A percentile compares a stretch with the other conserved stretches of the same genome.
Evolutionary conservation across 768 basidiomycete genomes (phyloP).

Genomic region (Cystofilobasidium ferigula): DNA sequence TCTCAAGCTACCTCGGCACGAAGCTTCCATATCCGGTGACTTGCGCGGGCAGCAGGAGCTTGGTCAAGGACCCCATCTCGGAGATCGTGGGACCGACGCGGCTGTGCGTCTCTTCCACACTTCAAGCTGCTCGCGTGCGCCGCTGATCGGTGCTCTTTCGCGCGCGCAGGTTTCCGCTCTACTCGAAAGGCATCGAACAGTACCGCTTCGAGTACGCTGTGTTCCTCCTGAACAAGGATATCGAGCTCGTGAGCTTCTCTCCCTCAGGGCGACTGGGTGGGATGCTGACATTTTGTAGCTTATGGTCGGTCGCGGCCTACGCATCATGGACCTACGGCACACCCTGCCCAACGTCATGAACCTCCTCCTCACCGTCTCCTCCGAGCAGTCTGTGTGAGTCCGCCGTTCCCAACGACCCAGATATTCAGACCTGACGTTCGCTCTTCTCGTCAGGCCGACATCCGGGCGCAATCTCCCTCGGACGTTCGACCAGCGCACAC

Average conservation of each 20-base stretch:
- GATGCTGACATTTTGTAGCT: conserved; percentile 45
- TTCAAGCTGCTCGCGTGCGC: neutral
- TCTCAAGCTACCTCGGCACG: conserved; percentile 61
- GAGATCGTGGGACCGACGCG: conserved; percentile 81
- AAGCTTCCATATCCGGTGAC: conserved; percentile 74
- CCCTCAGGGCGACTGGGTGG: neutral
- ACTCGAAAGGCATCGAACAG: conserved; percentile 84
- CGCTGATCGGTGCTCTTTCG: neutral
- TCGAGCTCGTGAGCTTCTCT: conserved; percentile 62
- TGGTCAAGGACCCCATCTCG: conserved; percentile 84
- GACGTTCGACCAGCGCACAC: no score
- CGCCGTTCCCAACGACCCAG: neutral
- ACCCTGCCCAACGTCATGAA: conserved; percentile 96
- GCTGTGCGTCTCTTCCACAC: conserved; percentile 50
- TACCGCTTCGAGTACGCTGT: conserved; percentile 98
- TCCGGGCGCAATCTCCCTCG: no score
- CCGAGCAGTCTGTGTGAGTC: conserved; percentile 1
- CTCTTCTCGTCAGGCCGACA: neutral
- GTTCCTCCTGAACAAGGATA: conserved; percentile 90
- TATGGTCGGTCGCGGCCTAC: conserved; percentile 79
- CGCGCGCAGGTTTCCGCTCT: conserved; percentile 72
- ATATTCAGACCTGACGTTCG: neutral
- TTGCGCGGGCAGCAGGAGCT: conserved; percentile 76
- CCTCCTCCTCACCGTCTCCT: conserved; percentile 68
- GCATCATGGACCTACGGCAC: conserved; percentile 84